Evolutionary conservation across 1,284 basidiomycete genomes (phyloP), one percentile per base, ranked within the genome.

Genomic region (Cutaneotrichosporon sp.): DNA sequence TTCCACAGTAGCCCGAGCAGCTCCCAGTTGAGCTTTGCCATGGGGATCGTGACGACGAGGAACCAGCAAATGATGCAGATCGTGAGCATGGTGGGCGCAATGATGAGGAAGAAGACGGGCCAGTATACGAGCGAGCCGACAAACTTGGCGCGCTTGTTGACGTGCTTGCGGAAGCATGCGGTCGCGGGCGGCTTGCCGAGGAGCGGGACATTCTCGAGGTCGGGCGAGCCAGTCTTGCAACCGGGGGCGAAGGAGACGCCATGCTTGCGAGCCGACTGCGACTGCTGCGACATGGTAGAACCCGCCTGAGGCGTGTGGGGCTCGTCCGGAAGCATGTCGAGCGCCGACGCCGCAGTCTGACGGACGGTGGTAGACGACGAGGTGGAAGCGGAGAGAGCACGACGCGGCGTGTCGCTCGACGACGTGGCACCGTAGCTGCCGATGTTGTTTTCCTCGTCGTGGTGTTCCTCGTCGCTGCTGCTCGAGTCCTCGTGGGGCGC

Each of bases 11-110:
- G 86, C 60, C 89, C 88, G 74, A 99, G 84, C 45, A 99, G 84
- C 16, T 88, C 91, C 95, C 95, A 99, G 66, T 88, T 92, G 51
- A 99, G 84, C 79, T 91, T 95, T 36, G 95, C 97, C 97, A 99
- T 99, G 8, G 97, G 97, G 65, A 99, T 92, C 43, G 95, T 90
- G 74, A 99, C 84, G 63, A 99, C 89, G 65, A 94, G 84, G 27
- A 84, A 91, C 93, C 95, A 99, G 81, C 95, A 98, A 49, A 93
- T 81, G 60, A 91, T 75, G 76, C 93, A 95, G 34, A 92, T 91
- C 63, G 89, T 61, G 54, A 95, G 84, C 86, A 99, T 89, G 63
- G 92, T 81, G 4, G 97, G 97, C 1, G 92, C 90, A 70, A 99
- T 88, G 72, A 97, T 80, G 61, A 84, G 81, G 65, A 87, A 78